phyloP scores from a whole-genome alignment of 2,329 filamentous ascomycete species.

The Passalora sequoiae region DNA sequence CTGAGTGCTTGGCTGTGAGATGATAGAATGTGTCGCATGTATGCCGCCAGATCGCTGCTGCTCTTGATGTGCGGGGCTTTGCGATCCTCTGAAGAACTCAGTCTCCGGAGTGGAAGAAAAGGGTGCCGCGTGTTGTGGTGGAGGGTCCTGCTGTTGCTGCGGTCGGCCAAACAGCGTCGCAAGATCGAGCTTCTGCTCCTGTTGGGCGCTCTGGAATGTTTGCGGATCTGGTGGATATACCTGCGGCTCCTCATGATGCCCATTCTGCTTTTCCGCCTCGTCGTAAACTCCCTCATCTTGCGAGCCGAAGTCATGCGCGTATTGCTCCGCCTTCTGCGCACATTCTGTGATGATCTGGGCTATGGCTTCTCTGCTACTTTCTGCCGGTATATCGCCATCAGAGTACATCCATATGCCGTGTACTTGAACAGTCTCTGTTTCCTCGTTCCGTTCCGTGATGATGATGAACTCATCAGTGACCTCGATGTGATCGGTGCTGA shows the following conservation, averaged over 20 bases:
- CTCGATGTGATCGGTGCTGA: constrained; percentile 42
- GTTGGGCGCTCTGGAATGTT: constrained; percentile 24
- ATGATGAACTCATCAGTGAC: constrained; percentile 56
- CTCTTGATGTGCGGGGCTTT: constrained; percentile 7
- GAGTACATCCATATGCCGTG: constrained; percentile 62
- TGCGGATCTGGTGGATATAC: constrained; percentile 38
- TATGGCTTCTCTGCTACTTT: constrained; percentile 42
- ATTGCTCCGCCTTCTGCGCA: constrained; percentile 45
- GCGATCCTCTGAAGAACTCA: constrained; percentile 22
- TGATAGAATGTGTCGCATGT: neutral
- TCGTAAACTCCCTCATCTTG: constrained; percentile 4
- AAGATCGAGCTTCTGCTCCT: constrained; percentile 19
- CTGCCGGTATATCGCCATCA: constrained; percentile 49
- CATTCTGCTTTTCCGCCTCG: constrained; percentile 31
- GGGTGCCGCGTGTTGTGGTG: constrained; percentile 6
- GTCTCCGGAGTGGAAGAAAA: constrained; percentile 19
- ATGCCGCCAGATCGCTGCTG: neutral
- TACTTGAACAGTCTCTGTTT: constrained; percentile 36
- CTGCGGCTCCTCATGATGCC: neutral
- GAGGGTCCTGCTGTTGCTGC: constrained; percentile 3
- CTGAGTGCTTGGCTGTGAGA: constrained; percentile 12
- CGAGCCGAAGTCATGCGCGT: constrained; percentile 19
- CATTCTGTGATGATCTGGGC: constrained; percentile 53
- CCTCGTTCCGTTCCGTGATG: constrained; percentile 44
- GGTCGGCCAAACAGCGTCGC: constrained; percentile 24